Evolutionary conservation across 2,329 filamentous ascomycete genomes (phyloP), one percentile per base, ranked within the genome.

Genomic region (Torrubiella hemipterigena): DNA sequence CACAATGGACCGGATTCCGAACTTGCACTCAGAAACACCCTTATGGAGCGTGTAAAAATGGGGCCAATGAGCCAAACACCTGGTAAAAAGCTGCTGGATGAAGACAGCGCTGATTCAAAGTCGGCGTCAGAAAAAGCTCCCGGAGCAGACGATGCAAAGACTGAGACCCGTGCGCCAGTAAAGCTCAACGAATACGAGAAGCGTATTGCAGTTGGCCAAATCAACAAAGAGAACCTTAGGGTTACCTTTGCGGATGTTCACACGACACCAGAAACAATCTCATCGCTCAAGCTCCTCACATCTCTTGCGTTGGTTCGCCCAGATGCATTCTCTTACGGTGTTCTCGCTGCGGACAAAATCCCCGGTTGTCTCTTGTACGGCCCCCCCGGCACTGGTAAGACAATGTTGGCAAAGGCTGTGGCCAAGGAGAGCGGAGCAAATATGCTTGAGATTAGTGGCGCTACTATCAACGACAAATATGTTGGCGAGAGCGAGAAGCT

Each of bases 401-500:
- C 77, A 2, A 59, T 81, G 26, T 63, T 81, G 7, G 77, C 77
- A 26, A 79, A 78, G 47, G 76, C 76, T 0, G 71, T 81, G 3
- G 76, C 76, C 11, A 78, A 77, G 45, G 73, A 81, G 49, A 73
- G 67, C 39, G 74, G 76, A 13, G 75, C 76, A 22, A 77, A 73
- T 41, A 76, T 67, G 77, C 81, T 98, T 23, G 87, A 96, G 55
- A 76, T 96, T 25, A 87, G 79, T 41, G 89, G 85, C 3, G 86
- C 85, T 2, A 84, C 85, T 42, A 82, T 98, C 44, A 93, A 94
- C 54, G 84, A 95, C 52, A 96, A 93, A 72, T 96, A 84, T 54
- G 84, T 96, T 4, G 91, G 91, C 15, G 86, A 96, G 53, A 83
- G 83, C 37, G 91, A 98, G 60, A 96, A 96, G 67, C 93, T 93